Evolutionary conservation across 2,329 filamentous ascomycete genomes (phyloP), one percentile per base, ranked within the genome.

Genomic region (Nigrograna mackinnonii): DNA sequence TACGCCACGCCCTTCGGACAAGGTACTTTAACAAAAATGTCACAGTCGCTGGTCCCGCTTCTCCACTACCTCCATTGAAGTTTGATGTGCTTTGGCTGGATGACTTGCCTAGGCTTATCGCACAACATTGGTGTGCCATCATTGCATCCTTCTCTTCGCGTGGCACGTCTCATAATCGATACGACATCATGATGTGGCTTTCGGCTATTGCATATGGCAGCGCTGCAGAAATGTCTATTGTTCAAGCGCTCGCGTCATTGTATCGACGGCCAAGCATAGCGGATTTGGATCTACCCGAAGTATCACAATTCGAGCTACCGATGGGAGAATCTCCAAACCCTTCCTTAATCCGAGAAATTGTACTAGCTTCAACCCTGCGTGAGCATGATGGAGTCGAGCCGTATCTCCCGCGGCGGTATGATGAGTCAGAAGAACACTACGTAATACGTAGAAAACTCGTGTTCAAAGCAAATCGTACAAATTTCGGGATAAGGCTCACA

Each of bases 131-230:
- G 31, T 33, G 31, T 17, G 16, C 11, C 18, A n/a, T n/a, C n/a
- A n/a, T 17, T 33, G 11, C 31, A 33, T 17, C 2, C 31, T 9
- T 33, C 31, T 17, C 11, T 33, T 4, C 9, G 11, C 4, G 9
- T 3, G 16, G 2, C 2, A 2, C 16, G 13, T 9, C 11, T 14
- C 3, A 17, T 17, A 33, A 12, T 17, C n/a, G 4, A 33, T 65
- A 51, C 35, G 39, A 52, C 14, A 41, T 66, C 1, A 43, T 50
- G 20, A 51, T 56, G 4, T 66, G 57, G 54, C 42, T 66, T 1
- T 55, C 59, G 1, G 58, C 59, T 0, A 38, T 57, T 40, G 54
- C 58, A 7, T 67, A 55, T 36, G 43, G 55, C 2, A 12, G 46
- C 6, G 17, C 43, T 4, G 54, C 49, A 1, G 54, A 66, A n/a